Base-by-base conservation (phyloP, 257 asterid genomes). In the Jacaranda mimosifolia region DNA sequence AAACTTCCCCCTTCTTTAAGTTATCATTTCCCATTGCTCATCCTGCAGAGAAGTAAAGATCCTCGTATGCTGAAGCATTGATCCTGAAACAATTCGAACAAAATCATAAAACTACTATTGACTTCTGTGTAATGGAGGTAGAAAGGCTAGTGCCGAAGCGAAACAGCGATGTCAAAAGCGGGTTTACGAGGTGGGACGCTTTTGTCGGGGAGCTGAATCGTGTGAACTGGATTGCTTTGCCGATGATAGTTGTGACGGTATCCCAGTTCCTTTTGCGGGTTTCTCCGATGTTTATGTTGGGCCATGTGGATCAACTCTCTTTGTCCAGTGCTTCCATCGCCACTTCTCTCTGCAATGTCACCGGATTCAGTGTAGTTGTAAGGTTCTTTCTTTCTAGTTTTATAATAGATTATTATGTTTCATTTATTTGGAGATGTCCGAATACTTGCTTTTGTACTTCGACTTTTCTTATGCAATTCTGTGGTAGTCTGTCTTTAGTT, bases 311-410 rank as follows among this genome's bases (percentile, higher is more conserved):
- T 60, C 75, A 88, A 13, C 90, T 90, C 48, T 78, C 81, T n/a
- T 78, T 91, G 0, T 85, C 96, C 68, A 77, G 87, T 32, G 94
- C 91, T 74, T 83, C 92, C 8, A 73, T 90, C 40, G 92, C 94
- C 80, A 85, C 91, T 3, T 90, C 96, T 42, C 75, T 90, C 26
- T 82, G 87, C 73, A 85, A 83, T 21, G 93, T 90, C 70, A 86
- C 89, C 17, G 92, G 92, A 10, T 89, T 79, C 80, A 87, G 93
- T 40, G 74, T 87, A 0, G 69, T 88, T 14, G 91, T 90, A 75
- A 69, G 77, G 5, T 40, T 9, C 7, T 42, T 9, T 42, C 46
- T 42, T 7, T 42, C 46, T 42, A 26, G 32, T 9, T 42, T 26
- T 26, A 26, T 26, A 26, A 26, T 26, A 26, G 32, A 2, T 26